phyloP scores from a whole-genome alignment of 768 basidiomycete species.

The Auricularia heimuer region DNA sequence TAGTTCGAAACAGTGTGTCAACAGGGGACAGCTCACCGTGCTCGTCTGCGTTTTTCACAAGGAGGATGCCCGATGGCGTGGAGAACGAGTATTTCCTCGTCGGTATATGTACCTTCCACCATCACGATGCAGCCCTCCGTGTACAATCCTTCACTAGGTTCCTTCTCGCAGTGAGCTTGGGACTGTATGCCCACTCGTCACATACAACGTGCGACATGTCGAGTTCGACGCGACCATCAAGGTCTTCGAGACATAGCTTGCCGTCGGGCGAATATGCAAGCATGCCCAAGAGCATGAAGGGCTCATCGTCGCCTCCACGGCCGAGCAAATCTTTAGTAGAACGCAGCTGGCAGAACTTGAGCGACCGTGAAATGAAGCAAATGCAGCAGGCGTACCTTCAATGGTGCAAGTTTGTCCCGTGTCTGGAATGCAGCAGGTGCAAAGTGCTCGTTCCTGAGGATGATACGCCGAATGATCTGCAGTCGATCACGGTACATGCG shows the following conservation, averaged over 20 bases:
- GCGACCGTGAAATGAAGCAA: background rate
- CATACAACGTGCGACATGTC: conserved; percentile 81
- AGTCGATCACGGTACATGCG: conserved; percentile 74
- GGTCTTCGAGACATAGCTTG: conserved; percentile 82
- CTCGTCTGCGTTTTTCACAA: conserved; percentile 77
- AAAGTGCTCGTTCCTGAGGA: conserved; percentile 94
- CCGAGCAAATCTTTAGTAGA: conserved; percentile 96
- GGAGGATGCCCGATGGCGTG: conserved; percentile 96
- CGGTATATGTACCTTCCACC: conserved; percentile 92
- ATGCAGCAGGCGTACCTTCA: conserved; percentile 51
- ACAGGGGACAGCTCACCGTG: conserved; percentile 43
- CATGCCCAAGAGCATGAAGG: conserved; percentile 92
- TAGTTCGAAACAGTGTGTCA: background rate
- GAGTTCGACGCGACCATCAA: conserved; percentile 81
- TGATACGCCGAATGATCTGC: conserved; percentile 85
- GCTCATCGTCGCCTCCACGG: conserved; percentile 55
- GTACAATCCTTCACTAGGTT: conserved; percentile 90
- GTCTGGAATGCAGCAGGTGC: conserved; percentile 91
- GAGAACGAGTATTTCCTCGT: conserved; percentile 79
- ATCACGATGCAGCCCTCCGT: conserved; percentile 94
- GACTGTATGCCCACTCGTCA: conserved; percentile 4
- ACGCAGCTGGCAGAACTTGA: conserved; percentile 48
- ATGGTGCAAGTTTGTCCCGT: conserved; percentile 73
- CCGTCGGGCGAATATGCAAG: conserved; percentile 84
- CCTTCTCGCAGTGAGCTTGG: conserved; percentile 28